Conservation (phyloP, 2,329 filamentous ascomycete genomes). For the Metarhizium brunneum region DNA sequence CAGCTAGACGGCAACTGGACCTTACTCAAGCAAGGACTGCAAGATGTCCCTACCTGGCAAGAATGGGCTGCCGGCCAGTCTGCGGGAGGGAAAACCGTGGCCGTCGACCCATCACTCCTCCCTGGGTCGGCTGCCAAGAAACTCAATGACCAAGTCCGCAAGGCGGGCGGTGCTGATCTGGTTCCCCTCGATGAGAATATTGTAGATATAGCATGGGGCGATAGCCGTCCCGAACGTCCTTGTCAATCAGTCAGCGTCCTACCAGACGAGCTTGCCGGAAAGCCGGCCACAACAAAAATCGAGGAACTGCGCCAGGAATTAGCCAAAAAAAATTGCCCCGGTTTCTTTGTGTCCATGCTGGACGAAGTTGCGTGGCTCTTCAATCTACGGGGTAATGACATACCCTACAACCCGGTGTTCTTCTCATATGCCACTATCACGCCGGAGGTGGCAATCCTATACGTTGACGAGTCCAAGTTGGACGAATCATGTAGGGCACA, state of each 20-base stretch:
- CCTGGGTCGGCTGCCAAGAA: slow-evolving; percentile 57
- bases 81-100: slow-evolving; percentile 78
- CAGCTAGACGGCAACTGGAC: slow-evolving; percentile 90
- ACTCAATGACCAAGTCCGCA: slow-evolving; percentile 76
- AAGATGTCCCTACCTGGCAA: slow-evolving; percentile 94
- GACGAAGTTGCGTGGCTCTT: slow-evolving; percentile 99
- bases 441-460: slow-evolving; percentile 65
- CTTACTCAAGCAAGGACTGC: slow-evolving; percentile 83
- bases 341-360: slow-evolving; percentile 86
- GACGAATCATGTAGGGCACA: slow-evolving; percentile 58
- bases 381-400: slow-evolving; percentile 89
- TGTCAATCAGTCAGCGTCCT: slow-evolving; percentile 68
- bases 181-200: slow-evolving; percentile 72
- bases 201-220: slow-evolving; percentile 83
- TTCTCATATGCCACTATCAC: slow-evolving; percentile 94
- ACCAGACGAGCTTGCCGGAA: slow-evolving; percentile 66
- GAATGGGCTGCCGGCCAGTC: slow-evolving; percentile 88
- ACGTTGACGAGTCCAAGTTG: slow-evolving; percentile 74
- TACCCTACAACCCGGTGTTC: slow-evolving; percentile 96
- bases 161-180: slow-evolving; percentile 70
- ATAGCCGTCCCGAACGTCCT: slow-evolving; percentile 62
- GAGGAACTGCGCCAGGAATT: slow-evolving; percentile 82
- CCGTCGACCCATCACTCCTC: slow-evolving; percentile 82
- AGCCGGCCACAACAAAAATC: slow-evolving; percentile 74
- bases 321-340: slow-evolving; percentile 78